Conservation (phyloP, 1,139 yeast genomes). For the Yamadazyma diddensiae region DNA sequence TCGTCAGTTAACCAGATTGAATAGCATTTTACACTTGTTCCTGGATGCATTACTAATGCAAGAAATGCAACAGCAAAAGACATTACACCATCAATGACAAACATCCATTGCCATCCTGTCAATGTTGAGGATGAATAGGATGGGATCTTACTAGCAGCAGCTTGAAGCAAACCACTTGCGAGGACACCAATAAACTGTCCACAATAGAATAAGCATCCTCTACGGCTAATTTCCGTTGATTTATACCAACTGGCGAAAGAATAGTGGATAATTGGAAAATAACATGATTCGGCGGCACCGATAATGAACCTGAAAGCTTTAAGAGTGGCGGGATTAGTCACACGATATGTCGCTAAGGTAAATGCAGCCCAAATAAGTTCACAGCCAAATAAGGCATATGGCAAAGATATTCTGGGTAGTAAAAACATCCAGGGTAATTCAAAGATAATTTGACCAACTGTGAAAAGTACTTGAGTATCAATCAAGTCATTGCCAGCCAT, state of each 20-base stretch:
- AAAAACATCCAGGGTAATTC: conserved; percentile 24
- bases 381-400: conserved; percentile 21
- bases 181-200: conserved; percentile 30
- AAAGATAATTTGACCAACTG: conserved; percentile 25
- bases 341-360: conserved; percentile 21
- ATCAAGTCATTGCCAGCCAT: conserved; percentile 31
- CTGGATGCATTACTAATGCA: conserved; percentile 27
- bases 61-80: conserved; percentile 25
- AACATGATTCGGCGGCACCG: conserved; percentile 26
- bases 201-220: conserved; percentile 27
- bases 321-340: conserved; percentile 17
- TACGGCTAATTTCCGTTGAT: conserved; percentile 24
- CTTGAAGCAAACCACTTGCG: conserved; percentile 28
- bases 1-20: conserved; percentile 28
- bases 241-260: conserved; percentile 25
- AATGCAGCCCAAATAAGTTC: conserved; percentile 26
- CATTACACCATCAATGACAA: conserved; percentile 26
- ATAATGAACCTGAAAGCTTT: conserved; percentile 28
- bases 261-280: conserved; percentile 23
- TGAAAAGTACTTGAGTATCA: conserved; percentile 25
- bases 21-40: conserved; percentile 28
- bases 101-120: conserved; percentile 31
- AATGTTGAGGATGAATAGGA: conserved; percentile 15
- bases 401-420: conserved; percentile 21
- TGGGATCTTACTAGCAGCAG: conserved; percentile 21